Evolutionary conservation across 2,329 filamentous ascomycete genomes (phyloP), one percentile per base, ranked within the genome.

Genomic region (Talaromyces sp.): DNA sequence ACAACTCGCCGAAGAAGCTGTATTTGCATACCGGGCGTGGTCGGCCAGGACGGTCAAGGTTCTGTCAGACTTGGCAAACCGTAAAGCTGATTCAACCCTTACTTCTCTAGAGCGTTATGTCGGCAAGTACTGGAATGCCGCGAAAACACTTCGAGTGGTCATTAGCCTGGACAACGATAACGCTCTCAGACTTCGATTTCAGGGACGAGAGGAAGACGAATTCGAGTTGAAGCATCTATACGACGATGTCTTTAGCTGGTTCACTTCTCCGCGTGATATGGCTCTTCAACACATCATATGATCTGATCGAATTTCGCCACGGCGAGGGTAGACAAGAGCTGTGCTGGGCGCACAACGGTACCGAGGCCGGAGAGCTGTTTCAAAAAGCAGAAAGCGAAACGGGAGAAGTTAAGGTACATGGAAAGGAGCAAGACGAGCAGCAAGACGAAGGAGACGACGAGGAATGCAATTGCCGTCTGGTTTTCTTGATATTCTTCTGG

Each of bases 231-330:
- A 55, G 28, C 50, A 35, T 35, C 8, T 35, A 5, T 31, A 55
- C 50, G n/a, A 14, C 31, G n/a, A 23, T 21, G 25, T 55, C 1
- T 33, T 55, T n/a, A 33, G 28, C 8, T 55, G 50, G 28, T 37
- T 55, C 31, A 55, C 50, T n/a, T 55, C 50, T 55, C 11, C 28
- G 9, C 50, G 31, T 55, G 50, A 55, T 55, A 28, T 33, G 31
- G 23, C 28, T 55, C 8, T 35, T 55, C 14, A 31, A 11, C n/a
- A 3, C 8, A 11, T 55, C 31, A 9, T n/a, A 55, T 31, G 35
- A 55, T 21, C 16, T 55, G 14, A 55, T 55, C 37, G n/a, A 55
- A 7, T 55, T 37, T 2, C 50, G 37, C 35, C 33, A 11, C 35
- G 50, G 5, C 50, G 8, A n/a, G 50, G 31, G 25, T n/a, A 33